Percentiles rank a stretch among this genome's conserved stretches.
Conservation (phyloP, 2,329 filamentous ascomycete species). For the Simplicillium sp. region DNA sequence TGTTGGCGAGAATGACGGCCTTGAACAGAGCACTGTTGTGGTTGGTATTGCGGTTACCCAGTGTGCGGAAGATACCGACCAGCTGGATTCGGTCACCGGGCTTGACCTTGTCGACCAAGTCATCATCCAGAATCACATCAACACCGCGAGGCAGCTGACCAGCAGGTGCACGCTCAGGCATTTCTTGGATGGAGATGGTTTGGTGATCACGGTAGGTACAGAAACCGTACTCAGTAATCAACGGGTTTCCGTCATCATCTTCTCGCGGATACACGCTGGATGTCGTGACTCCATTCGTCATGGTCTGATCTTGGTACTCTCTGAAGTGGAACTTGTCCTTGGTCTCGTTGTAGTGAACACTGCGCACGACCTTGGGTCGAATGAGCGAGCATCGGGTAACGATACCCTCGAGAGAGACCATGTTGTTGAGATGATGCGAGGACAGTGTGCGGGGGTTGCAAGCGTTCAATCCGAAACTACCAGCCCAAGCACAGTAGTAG, state of each 20-base stretch:
- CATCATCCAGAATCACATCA: constrained; percentile 93
- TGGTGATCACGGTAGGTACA: constrained; percentile 95
- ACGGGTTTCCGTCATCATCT: constrained; percentile 83
- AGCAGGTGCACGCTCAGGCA: constrained; percentile 93
- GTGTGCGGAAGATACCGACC: constrained; percentile 89
- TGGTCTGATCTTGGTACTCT: constrained; percentile 93
- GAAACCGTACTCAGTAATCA: constrained; percentile 93
- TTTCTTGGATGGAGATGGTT: constrained; percentile 96
- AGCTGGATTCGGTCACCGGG: constrained; percentile 93
- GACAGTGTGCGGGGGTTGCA: constrained; percentile 92
- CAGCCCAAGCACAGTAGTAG: constrained; percentile 96
- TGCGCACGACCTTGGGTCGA: constrained; percentile 94
- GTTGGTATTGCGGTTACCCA: constrained; percentile 89
- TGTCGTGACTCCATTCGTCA: constrained; percentile 84
- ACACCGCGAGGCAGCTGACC: constrained; percentile 92
- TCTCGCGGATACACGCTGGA: constrained; percentile 90
- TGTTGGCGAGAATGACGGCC: constrained; percentile 88
- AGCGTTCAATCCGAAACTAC: constrained; percentile 88
- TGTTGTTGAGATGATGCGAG: constrained; percentile 83
- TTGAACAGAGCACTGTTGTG: constrained; percentile 91
- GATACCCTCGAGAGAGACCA: constrained; percentile 96
- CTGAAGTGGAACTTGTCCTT: constrained; percentile 81
- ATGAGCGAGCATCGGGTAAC: constrained; percentile 95
- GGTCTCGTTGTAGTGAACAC: constrained; percentile 88
- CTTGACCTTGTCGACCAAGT: constrained; percentile 89